Conservation (phyloP, 2,329 filamentous ascomycete genomes). For the Talaromyces sp. region DNA sequence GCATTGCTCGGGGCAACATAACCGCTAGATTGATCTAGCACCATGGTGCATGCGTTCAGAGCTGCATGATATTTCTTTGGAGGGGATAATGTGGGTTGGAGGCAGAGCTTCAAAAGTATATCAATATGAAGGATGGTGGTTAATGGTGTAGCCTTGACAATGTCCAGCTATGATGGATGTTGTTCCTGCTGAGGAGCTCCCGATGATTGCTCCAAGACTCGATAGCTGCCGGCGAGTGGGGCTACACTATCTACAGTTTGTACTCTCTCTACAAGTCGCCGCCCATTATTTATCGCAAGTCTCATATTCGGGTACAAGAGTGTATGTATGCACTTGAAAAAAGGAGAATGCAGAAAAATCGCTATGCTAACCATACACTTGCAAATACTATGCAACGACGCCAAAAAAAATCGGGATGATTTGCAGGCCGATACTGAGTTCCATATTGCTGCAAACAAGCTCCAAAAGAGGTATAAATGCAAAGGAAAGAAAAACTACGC, state of each 20-base stretch:
- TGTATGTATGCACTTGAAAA: not conserved
- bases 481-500: not conserved
- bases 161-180: too few relatives aligned
- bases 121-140: not conserved
- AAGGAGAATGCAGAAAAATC: not conserved
- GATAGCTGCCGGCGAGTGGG: not conserved
- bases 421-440: not conserved
- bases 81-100: not conserved
- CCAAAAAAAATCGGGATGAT: not conserved
- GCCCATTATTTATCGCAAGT: not conserved
- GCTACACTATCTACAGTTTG: not conserved
- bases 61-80: slow-evolving; percentile 4
- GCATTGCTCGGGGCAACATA: slow-evolving; percentile 64
- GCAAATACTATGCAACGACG: not conserved
- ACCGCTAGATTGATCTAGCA: slow-evolving; percentile 65
- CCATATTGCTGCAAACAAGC: not conserved
- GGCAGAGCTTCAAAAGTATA: not conserved
- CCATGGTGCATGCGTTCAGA: slow-evolving; percentile 51
- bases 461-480: not conserved
- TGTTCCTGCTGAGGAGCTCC: too few relatives aligned
- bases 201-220: not conserved
- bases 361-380: slow-evolving; percentile 3
- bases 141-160: too few relatives aligned
- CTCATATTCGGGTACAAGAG: not conserved
- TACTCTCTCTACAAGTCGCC: not conserved